Conservation (phyloP, 192 early-diverging fungal species). For the Coemansia sp. region DNA sequence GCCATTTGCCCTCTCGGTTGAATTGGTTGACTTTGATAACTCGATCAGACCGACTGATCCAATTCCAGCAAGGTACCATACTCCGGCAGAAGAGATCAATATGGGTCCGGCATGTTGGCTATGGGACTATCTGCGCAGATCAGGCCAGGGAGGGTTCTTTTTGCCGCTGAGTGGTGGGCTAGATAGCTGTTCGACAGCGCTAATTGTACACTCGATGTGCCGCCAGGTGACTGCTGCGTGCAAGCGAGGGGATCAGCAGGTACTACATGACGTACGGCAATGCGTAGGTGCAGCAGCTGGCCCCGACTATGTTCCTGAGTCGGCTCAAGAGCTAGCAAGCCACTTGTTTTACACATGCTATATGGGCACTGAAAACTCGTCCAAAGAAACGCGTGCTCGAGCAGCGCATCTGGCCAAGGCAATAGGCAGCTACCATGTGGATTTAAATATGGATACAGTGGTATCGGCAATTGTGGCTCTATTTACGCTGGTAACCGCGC, state of each 20-base stretch:
- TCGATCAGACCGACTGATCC: slow-evolving; percentile 50
- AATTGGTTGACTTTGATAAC: slow-evolving; percentile 34
- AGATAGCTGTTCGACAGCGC: slow-evolving; percentile 86
- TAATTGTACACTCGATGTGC: slow-evolving; percentile 63
- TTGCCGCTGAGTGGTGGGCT: slow-evolving; percentile 97
- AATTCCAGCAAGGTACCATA: slow-evolving; percentile 58
- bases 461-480: slow-evolving; percentile 71
- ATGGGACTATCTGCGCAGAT: slow-evolving; percentile 97
- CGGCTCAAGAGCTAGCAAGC: slow-evolving; percentile 78
- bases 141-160: slow-evolving; percentile 87
- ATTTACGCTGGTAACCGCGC: slow-evolving; percentile 72
- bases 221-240: slow-evolving; percentile 16
- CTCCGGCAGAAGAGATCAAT: slow-evolving; percentile 87
- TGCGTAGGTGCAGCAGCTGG: slow-evolving; percentile 55
- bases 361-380: slow-evolving; percentile 94
- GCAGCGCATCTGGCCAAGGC: slow-evolving; percentile 72
- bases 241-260: slow-evolving; percentile 59
- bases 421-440: slow-evolving; percentile 90
- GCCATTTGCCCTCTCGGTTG: slow-evolving; percentile 50
- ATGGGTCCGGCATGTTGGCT: slow-evolving; percentile 98
- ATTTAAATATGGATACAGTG: slow-evolving; percentile 85
- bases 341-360: slow-evolving; percentile 92
- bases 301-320: slow-evolving; percentile 65
- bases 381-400: slow-evolving; percentile 75
- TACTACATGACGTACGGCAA: slow-evolving; percentile 69